These are phyloP conservation scores for Paramecium bursaria DNA, from an alignment of 73 alveolate genomes.

Conservation along the genomic window DNA sequence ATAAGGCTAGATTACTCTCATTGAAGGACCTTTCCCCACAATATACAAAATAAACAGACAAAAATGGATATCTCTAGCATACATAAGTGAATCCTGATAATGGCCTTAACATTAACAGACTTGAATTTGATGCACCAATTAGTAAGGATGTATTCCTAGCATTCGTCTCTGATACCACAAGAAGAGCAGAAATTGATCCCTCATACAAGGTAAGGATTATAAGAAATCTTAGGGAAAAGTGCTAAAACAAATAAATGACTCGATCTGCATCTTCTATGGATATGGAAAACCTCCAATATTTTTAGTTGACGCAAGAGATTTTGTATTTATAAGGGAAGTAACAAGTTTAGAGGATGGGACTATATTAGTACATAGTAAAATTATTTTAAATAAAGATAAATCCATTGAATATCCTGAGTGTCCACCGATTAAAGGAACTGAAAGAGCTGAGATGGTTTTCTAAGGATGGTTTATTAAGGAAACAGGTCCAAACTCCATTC, in stretches of 20 bases:
- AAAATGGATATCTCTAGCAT: conserved; percentile 22
- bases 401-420: conserved; percentile 22
- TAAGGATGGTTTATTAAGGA: conserved; percentile 18
- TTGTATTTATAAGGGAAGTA: background rate
- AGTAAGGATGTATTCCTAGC: background rate
- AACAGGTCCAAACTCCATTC: background rate
- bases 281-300: conserved; percentile 37
- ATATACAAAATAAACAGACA: too few relatives aligned
- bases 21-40: too few relatives aligned
- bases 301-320: conserved; percentile 41
- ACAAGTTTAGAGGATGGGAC: background rate
- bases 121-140: conserved; percentile 14
- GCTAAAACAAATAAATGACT: background rate
- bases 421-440: conserved; percentile 2
- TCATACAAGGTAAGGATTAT: background rate
- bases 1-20: too few relatives aligned
- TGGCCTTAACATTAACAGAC: conserved; percentile 39
- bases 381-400: background rate
- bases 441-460: conserved; percentile 51
- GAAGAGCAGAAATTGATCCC: conserved; percentile 7
- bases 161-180: background rate
- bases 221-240: conserved; percentile 10
- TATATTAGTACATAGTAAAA: background rate
- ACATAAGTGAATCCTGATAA: conserved; percentile 42
- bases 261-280: conserved; percentile 15